Evolutionary conservation across 768 basidiomycete species (phyloP).

Genomic region (Lentinula sp.): DNA sequence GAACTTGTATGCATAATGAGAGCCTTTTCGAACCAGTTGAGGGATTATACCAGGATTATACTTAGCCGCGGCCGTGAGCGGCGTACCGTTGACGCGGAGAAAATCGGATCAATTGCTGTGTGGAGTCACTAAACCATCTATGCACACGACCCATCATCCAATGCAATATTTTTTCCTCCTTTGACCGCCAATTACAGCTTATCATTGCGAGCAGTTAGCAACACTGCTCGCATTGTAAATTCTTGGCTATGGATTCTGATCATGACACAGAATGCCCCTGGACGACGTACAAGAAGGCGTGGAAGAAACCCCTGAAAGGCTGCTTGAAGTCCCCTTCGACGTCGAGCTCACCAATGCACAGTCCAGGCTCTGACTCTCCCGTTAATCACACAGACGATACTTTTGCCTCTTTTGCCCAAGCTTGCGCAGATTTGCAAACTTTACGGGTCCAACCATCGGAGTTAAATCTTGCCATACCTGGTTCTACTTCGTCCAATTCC

Average conservation of each 20-base stretch:
- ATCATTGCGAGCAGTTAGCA: not conserved
- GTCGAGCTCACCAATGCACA: conserved; percentile 1
- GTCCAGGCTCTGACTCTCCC: not conserved
- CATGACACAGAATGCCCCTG: not conserved
- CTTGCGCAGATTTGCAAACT: not conserved
- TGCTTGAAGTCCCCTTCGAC: conserved; percentile 1
- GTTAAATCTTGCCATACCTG: not conserved
- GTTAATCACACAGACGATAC: not conserved
- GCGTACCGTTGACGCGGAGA: not conserved
- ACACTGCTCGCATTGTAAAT: not conserved
- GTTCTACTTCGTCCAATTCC: not conserved
- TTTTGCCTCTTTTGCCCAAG: conserved; percentile 2
- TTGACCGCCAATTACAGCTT: not conserved
- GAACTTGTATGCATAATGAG: no score
- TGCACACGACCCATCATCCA: not conserved
- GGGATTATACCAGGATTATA: no score
- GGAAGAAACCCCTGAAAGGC: conserved; percentile 5
- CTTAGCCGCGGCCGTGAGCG: not conserved
- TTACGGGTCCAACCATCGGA: not conserved
- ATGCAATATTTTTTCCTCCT: not conserved
- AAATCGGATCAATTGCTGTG: not conserved
- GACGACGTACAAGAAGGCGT: not conserved
- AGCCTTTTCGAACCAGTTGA: no score
- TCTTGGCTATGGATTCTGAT: not conserved
- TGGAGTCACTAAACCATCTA: not conserved